Evolutionary conservation across 306 rosid species (phyloP), one percentile per base, ranked within the genome.

Genomic region (Pyrus bretschneideri): DNA sequence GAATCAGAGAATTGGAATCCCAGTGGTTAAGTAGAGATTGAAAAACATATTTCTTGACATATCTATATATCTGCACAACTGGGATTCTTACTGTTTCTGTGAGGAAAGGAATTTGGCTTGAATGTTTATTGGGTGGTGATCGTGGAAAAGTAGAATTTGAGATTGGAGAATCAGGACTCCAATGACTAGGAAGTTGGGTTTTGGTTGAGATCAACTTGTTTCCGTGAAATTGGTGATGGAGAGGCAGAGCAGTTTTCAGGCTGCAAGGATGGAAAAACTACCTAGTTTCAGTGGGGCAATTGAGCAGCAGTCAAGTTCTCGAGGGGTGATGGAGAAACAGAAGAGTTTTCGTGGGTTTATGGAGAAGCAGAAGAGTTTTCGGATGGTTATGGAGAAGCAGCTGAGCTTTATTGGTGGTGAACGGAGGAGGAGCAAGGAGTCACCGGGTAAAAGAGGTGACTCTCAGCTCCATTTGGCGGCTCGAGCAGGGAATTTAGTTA

Each of bases 291-390:
- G 42, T 21, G 74, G 74, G 51, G 74, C 44, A 44, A 76, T 90
- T 80, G 98, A 93, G 85, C 89, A 81, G 55, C 95, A 82, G 76
- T 70, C 74, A 42, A 86, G 83, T 74, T 86, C 84, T 55, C 80
- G 83, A 0, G 84, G 81, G 40, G 89, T 58, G 5, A 84, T 87
- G 80, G 88, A 83, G 62, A 87, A 88, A 62, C 97, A 89, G 85
- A 93, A 85, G 86, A 91, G 97, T 81, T 88, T 89, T 76, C 89
- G 93, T 2, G 97, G 98, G 30, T 81, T 90, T 46, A 84, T 94
- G 96, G 97, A 94, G 80, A 90, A 89, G 77, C 91, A 87, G 86
- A 87, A 85, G 79, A 87, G 91, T 72, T 85, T 87, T 44, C 84
- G 91, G 29, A 78, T 85, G 70, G 91, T 87, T 42, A 87, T 87